phyloP scores from a whole-genome alignment of 495 filamentous ascomycete genomes.

The Aspergillus hancockii region DNA sequence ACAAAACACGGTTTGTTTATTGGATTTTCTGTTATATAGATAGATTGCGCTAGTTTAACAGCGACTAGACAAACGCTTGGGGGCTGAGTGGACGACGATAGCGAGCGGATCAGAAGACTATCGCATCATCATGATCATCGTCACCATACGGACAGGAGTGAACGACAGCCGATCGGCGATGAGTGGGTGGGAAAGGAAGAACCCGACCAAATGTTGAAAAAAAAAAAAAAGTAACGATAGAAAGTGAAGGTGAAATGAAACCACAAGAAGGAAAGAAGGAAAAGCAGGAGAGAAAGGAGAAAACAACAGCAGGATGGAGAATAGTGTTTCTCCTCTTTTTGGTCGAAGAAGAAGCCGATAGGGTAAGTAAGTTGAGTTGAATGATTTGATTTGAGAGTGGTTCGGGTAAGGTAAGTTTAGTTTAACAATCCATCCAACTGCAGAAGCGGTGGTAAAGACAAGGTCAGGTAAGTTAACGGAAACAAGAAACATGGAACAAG shows the following conservation, averaged over 20 bases:
- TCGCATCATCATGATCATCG: constrained; percentile 20
- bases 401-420: neutral
- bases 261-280: constrained; percentile 14
- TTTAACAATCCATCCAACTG: neutral
- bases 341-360: constrained; percentile 22
- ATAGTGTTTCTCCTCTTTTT: neutral
- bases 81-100: constrained; percentile 1
- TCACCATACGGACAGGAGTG: constrained; percentile 12
- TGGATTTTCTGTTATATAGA: neutral
- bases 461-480: constrained; percentile 13
- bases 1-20: neutral
- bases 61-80: neutral
- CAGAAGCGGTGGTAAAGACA: constrained; percentile 13
- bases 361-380: neutral
- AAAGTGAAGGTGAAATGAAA: constrained; percentile 17
- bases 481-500: constrained; percentile 8
- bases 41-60: neutral
- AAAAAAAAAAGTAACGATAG: constrained; percentile 18
- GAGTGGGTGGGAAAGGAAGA: neutral
- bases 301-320: constrained; percentile 22
- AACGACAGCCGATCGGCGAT: constrained; percentile 1
- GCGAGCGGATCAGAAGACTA: constrained; percentile 18
- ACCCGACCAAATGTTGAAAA: constrained; percentile 8
- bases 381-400: neutral
- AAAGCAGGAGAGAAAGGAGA: constrained; percentile 18